Base-by-base conservation (phyloP, 1,284 basidiomycete genomes). In the Filobasidium uniguttulatum region DNA sequence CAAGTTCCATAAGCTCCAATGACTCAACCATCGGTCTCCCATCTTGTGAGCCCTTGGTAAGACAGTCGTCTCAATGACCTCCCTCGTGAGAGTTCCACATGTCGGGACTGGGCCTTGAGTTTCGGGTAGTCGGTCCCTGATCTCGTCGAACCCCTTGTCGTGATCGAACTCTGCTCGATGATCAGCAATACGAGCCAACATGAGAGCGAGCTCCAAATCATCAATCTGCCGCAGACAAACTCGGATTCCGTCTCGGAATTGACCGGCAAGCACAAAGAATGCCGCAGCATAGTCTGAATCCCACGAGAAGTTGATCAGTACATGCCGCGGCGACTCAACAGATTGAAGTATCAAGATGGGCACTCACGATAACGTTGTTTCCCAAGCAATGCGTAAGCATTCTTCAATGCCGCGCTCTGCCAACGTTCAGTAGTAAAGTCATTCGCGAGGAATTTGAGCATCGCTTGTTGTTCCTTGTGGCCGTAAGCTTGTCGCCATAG, bases 401-500 rank as follows among this genome's bases (percentile, higher is more conserved):
- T 99, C 74, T 98, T 99, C 54, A 85, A 71, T 1, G 94, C 93
- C 0, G 91, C 91, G 14, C 85, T 88, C 56, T 80, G 80, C 93
- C 93, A 97, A 17, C 89, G 77, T 1, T 81, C 72, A 55, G 83
- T 73, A 3, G 75, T 75, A 61, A 99, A 98, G 67, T 99, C 85
- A 61, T 99, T 93, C 29, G 78, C 74, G 3, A 99, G 69, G 69
- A 99, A 97, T 60, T 85, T 88, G 48, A 96, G 74, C 91, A 93
- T 98, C 53, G 82, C 65, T 5, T 74, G 62, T 61, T 94, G 88
- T 59, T 98, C 94, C 55, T 81, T 84, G 61, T 98, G 91, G 76
- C 90, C 93, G 2, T 81, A 79, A 0, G 91, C 88, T 64, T 97
- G 93, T 57, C 85, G 78, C 94, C 94, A 99, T 3, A 98, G 74